These are phyloP conservation scores for Exidia glandulosa DNA, from an alignment of 768 basidiomycete species.

Conservation along the genomic window DNA sequence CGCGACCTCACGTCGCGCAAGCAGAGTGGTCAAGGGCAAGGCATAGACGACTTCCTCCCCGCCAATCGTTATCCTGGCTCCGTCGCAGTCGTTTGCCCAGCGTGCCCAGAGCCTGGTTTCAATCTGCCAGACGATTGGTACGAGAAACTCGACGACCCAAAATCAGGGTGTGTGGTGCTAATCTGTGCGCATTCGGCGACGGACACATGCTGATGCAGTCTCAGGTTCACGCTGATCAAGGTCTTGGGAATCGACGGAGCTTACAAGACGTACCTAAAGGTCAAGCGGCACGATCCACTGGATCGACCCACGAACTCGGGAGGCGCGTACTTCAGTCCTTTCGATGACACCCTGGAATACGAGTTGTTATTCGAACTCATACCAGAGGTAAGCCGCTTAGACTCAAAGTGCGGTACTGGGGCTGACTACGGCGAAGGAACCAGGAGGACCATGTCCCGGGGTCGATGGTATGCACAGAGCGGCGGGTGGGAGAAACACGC, in stretches of 20 bases:
- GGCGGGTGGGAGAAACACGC: background rate
- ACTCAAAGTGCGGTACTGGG: no score
- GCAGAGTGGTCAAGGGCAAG: slow-evolving; percentile 1
- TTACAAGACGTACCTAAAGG: background rate
- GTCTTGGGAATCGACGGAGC: background rate
- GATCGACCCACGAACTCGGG: background rate
- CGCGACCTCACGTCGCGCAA: background rate
- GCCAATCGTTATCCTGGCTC: background rate
- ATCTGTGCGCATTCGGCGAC: no score
- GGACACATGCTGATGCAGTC: no score
- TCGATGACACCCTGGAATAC: background rate
- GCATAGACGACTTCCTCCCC: background rate
- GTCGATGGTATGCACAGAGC: background rate
- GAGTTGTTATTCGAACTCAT: background rate
- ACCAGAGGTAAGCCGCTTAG: background rate
- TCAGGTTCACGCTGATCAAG: background rate
- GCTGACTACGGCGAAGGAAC: background rate
- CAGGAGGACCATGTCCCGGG: background rate
- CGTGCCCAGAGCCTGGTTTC: slow-evolving; percentile 1
- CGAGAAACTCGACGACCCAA: background rate
- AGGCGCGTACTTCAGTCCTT: background rate
- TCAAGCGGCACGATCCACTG: background rate
- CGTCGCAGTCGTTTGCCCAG: slow-evolving; percentile 6
- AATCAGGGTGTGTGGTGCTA: no score
- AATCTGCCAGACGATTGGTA: slow-evolving; percentile 2